phyloP scores from a whole-genome alignment of 257 asterid genomes.

The Salvia splendens region DNA sequence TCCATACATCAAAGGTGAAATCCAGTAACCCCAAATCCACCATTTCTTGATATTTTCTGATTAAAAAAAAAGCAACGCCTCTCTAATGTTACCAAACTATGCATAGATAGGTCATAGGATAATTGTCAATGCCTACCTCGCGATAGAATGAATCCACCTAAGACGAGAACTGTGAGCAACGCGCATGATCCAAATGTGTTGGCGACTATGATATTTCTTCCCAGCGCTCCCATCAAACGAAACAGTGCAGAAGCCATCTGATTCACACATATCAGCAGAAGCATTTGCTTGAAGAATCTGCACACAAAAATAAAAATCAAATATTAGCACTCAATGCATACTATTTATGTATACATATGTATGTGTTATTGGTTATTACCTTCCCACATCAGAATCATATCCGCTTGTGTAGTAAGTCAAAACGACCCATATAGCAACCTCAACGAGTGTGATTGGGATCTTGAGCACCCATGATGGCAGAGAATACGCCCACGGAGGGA shows the following conservation, averaged over 20 bases:
- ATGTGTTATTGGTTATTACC: slow-evolving; percentile 36
- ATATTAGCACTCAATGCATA: slow-evolving; percentile 1
- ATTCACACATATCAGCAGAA: slow-evolving; percentile 49
- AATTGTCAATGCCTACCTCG: slow-evolving; percentile 46
- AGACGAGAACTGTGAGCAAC: slow-evolving; percentile 48
- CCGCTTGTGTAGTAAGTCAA: slow-evolving; percentile 63
- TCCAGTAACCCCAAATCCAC: slow-evolving; percentile 88
- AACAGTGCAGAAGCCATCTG: slow-evolving; percentile 66
- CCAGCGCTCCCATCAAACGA: slow-evolving; percentile 62
- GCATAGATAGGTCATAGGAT: neutral
- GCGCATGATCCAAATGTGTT: slow-evolving; percentile 66
- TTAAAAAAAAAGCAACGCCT: neutral
- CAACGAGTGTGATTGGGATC: slow-evolving; percentile 59
- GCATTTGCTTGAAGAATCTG: slow-evolving; percentile 61
- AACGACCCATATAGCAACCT: slow-evolving; percentile 48
- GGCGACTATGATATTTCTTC: slow-evolving; percentile 65
- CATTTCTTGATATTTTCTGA: slow-evolving; percentile 55
- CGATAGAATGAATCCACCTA: slow-evolving; percentile 70
- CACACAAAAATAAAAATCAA: slow-evolving; percentile 23
- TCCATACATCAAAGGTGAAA: slow-evolving; percentile 82
- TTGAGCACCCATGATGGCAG: slow-evolving; percentile 71
- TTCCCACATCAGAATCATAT: slow-evolving; percentile 55
- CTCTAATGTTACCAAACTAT: neutral
- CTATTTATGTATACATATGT: neutral
- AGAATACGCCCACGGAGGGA: slow-evolving; percentile 80